A percentile compares a stretch with the other conserved stretches of the same genome.
phyloP scores from a whole-genome alignment of 768 basidiomycete genomes.

The Hygrocybe coccinea region DNA sequence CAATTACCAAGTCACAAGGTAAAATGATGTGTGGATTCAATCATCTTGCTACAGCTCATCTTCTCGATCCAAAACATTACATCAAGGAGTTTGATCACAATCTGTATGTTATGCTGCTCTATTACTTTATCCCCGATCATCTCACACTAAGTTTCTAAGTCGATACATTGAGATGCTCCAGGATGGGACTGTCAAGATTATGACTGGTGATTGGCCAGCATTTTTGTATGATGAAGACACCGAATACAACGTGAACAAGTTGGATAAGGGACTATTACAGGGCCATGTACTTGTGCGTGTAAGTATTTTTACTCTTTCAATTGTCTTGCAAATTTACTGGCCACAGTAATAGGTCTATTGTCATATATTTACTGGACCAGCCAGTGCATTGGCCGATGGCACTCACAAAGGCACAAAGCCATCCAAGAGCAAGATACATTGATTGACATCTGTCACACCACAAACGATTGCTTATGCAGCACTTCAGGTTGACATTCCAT shows the following conservation, averaged over 20 bases:
- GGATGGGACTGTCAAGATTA: constrained; percentile 2
- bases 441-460: background rate
- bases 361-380: constrained; percentile 6
- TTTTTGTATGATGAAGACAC: constrained; percentile 8
- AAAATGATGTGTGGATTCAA: background rate
- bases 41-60: background rate
- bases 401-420: background rate
- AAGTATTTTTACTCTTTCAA: background rate
- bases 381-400: background rate
- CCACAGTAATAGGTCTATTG: background rate
- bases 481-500: background rate
- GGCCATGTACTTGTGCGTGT: constrained; percentile 5
- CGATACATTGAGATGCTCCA: background rate
- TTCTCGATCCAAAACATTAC: background rate
- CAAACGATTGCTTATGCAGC: background rate
- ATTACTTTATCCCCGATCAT: background rate
- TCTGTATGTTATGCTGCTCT: too few relatives aligned
- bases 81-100: background rate
- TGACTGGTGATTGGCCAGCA: background rate
- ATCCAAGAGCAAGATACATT: background rate
- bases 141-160: too few relatives aligned
- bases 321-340: background rate
- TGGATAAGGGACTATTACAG: background rate
- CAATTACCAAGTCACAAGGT: background rate
- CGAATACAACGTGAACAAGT: background rate